A percentile compares a stretch with the other conserved stretches of the same genome.
Evolutionary conservation across 805 yeast genomes (phyloP).

Genomic region (Myxozyma udenii): DNA sequence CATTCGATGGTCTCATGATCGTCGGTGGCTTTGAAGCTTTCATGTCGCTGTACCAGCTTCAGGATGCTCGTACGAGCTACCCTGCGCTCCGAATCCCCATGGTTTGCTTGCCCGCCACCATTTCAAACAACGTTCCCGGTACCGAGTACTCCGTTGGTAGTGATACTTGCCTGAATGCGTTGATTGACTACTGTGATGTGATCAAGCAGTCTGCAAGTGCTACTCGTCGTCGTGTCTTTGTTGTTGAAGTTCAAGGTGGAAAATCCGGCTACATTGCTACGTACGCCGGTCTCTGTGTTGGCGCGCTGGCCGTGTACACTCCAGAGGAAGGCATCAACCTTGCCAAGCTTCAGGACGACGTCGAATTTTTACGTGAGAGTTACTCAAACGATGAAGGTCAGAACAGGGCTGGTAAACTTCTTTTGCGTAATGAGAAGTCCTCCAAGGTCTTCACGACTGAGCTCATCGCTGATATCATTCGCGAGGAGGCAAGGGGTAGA

Average conservation of each 20-base stretch:
- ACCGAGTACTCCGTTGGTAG: constrained; percentile 93
- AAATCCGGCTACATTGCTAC: constrained; percentile 92
- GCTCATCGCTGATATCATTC: constrained; percentile 76
- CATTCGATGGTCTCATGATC: constrained; percentile 82
- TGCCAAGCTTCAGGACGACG: constrained; percentile 69
- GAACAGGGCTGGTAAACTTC: constrained; percentile 77
- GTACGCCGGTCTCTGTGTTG: constrained; percentile 76
- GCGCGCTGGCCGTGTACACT: constrained; percentile 86
- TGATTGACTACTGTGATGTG: constrained; percentile 90
- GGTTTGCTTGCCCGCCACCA: constrained; percentile 91
- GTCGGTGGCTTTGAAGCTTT: constrained; percentile 99
- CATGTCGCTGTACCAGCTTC: constrained; percentile 74
- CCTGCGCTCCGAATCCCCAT: constrained; percentile 94
- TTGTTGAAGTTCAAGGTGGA: constrained; percentile 98
- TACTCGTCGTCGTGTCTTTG: constrained; percentile 88
- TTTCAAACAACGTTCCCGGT: constrained; percentile 98
- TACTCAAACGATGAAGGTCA: constrained; percentile 75
- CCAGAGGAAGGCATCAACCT: constrained; percentile 81
- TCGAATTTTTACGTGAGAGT: constrained; percentile 61
- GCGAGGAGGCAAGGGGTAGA: constrained; percentile 68
- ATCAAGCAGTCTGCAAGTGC: constrained; percentile 94
- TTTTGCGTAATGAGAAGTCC: constrained; percentile 80
- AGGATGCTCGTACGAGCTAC: constrained; percentile 68
- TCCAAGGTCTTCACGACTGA: constrained; percentile 79
- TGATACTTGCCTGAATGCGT: constrained; percentile 90